Evolutionary conservation across 306 rosid genomes (phyloP).

Genomic region (Luffa acutangula): DNA sequence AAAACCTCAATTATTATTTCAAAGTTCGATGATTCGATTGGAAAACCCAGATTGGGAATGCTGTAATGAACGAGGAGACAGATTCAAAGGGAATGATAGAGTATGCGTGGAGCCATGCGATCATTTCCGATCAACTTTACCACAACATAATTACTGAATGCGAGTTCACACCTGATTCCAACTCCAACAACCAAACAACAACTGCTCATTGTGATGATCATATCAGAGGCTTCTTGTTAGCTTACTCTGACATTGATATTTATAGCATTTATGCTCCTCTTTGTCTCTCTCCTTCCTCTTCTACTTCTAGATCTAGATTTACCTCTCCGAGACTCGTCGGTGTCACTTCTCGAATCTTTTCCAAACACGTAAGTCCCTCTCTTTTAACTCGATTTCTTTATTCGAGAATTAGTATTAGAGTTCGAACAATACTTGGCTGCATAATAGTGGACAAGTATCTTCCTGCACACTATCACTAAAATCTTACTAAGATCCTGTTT

Average conservation of each 20-base stretch:
- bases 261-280: constrained; percentile 43
- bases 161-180: constrained; percentile 3
- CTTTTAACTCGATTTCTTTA: not conserved
- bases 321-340: constrained; percentile 11
- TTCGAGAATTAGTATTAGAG: too few species aligned
- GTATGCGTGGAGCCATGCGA: constrained; percentile 54
- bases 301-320: not conserved
- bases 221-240: constrained; percentile 5
- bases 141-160: constrained; percentile 20
- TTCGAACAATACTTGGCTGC: too few species aligned
- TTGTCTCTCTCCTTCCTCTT: constrained; percentile 15
- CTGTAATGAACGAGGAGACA: constrained; percentile 30
- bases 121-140: constrained; percentile 34
- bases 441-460: too few species aligned
- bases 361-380: constrained; percentile 28
- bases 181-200: constrained; percentile 12
- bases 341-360: constrained; percentile 32
- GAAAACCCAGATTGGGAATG: constrained; percentile 43
- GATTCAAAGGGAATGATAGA: constrained; percentile 39
- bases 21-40: too few species aligned
- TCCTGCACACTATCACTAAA: too few species aligned
- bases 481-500: too few species aligned
- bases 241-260: constrained; percentile 33
- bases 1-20: too few species aligned
- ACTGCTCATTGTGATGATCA: constrained; percentile 13